phyloP scores from a whole-genome alignment of 495 filamentous ascomycete genomes.

The Lophium mytilinum region DNA sequence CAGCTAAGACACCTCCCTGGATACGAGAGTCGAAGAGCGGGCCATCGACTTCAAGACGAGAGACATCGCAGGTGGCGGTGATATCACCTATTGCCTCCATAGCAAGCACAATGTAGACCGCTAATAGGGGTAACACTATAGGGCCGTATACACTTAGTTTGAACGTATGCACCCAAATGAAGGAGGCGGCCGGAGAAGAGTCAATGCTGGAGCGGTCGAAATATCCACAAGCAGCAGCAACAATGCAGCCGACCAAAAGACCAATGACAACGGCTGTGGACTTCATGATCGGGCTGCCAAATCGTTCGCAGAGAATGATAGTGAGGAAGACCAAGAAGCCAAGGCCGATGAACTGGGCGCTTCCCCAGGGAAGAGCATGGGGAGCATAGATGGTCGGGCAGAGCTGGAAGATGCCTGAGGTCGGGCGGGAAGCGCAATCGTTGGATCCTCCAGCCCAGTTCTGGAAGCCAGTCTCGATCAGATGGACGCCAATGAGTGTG shows the following conservation, averaged over 20 bases:
- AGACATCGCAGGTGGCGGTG: conserved; percentile 72
- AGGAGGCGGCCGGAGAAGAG: conserved; percentile 62
- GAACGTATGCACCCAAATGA: conserved; percentile 90
- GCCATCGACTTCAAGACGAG: conserved; percentile 73
- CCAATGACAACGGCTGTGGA: conserved; percentile 71
- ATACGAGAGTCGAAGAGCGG: conserved; percentile 77
- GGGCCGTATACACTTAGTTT: conserved; percentile 72
- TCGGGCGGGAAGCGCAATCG: conserved; percentile 49
- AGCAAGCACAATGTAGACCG: conserved; percentile 79
- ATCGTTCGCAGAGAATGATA: conserved; percentile 77
- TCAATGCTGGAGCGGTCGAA: conserved; percentile 66
- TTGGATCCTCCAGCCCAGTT: conserved; percentile 79
- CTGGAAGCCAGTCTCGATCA: conserved; percentile 70
- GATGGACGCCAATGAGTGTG: conserved; percentile 29
- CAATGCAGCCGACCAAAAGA: conserved; percentile 77
- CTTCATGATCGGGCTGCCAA: conserved; percentile 72
- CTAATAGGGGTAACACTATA: conserved; percentile 72
- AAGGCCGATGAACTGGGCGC: conserved; percentile 77
- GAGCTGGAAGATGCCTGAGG: conserved; percentile 46
- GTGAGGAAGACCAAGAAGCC: conserved; percentile 88
- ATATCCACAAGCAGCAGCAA: conserved; percentile 77
- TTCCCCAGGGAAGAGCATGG: conserved; percentile 80
- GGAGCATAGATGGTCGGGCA: conserved; percentile 70
- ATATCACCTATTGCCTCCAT: conserved; percentile 86
- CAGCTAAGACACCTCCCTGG: conserved; percentile 79